phyloP scores from a whole-genome alignment of 2,329 filamentous ascomycete species.

The Neofusicoccum ribis region DNA sequence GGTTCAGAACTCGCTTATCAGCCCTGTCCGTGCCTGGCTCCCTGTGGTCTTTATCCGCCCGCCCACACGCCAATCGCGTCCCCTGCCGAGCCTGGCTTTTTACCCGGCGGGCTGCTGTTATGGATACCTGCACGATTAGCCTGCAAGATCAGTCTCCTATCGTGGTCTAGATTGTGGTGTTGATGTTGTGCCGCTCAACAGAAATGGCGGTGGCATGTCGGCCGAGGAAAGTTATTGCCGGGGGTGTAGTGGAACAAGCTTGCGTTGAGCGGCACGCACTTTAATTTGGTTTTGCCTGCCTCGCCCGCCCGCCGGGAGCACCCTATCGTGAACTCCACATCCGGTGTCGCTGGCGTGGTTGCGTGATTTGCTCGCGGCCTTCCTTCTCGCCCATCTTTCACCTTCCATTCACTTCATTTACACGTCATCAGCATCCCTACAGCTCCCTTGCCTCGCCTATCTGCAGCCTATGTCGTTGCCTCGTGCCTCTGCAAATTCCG shows the following conservation, averaged over 20 bases:
- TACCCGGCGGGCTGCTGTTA: neutral
- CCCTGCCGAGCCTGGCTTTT: neutral
- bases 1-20: slow-evolving; percentile 6
- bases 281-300: neutral
- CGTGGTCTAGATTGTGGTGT: slow-evolving; percentile 7
- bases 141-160: neutral
- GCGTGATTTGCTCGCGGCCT: neutral
- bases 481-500: too few relatives aligned
- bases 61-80: neutral
- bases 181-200: neutral
- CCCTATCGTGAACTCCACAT: neutral
- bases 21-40: neutral
- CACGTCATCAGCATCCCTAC: neutral
- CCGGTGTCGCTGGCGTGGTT: neutral
- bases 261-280: neutral
- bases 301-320: neutral
- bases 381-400: neutral
- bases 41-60: neutral
- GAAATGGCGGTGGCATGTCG: neutral
- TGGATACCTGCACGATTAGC: neutral
- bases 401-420: neutral
- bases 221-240: neutral
- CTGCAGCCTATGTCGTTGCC: too few relatives aligned
- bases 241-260: neutral
- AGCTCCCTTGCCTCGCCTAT: too few relatives aligned